phyloP scores from a whole-genome alignment of 768 basidiomycete genomes.

The Roridomyces roridus region DNA sequence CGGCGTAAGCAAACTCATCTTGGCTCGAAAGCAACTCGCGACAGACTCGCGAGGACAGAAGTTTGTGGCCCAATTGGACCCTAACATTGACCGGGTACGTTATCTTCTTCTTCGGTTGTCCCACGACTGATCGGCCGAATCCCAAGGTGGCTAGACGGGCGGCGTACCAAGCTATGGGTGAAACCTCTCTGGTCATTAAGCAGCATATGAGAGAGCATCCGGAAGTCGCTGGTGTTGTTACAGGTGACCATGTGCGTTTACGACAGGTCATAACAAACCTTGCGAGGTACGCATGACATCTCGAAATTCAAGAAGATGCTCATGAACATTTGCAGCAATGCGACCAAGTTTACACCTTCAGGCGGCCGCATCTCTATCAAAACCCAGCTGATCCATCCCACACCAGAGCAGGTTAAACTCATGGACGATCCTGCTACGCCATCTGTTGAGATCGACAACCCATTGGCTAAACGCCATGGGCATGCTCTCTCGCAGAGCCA shows the following conservation, averaged over 20 bases:
- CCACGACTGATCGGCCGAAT: neutral
- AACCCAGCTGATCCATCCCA: conserved; percentile 59
- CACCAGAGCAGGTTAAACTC: conserved; percentile 10
- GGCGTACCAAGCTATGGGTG: conserved; percentile 65
- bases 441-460: neutral
- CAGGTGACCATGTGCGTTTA: conserved; percentile 84
- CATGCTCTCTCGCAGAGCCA: conserved; percentile 45
- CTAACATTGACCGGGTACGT: conserved; percentile 70
- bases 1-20: neutral
- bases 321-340: conserved; percentile 55
- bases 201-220: conserved; percentile 51
- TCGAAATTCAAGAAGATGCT: conserved; percentile 3
- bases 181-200: conserved; percentile 46
- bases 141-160: conserved; percentile 63
- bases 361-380: conserved; percentile 73
- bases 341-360: conserved; percentile 78
- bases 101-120: conserved; percentile 14
- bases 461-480: conserved; percentile 20
- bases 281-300: conserved; percentile 61
- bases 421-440: conserved; percentile 13
- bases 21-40: conserved; percentile 51
- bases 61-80: conserved; percentile 73
- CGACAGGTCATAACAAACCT: conserved; percentile 87
- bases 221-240: conserved; percentile 69
- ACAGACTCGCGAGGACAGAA: conserved; percentile 71